Conservation (phyloP, 768 basidiomycete species). For the Tephrocybe sp. region DNA sequence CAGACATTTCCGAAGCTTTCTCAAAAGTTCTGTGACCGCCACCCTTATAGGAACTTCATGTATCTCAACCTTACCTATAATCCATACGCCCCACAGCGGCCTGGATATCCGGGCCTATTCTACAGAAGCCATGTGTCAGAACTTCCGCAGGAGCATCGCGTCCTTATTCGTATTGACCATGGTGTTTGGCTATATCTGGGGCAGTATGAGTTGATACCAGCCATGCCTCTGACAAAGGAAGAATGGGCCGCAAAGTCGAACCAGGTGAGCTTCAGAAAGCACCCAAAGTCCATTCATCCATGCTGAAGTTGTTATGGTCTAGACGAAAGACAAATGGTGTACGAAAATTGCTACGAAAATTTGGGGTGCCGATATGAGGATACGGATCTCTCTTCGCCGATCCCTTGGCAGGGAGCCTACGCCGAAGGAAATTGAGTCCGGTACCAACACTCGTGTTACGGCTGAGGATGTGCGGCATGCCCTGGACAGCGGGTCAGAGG, state of each 20-base stretch:
- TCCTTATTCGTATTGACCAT: slow-evolving; percentile 30
- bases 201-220: slow-evolving; percentile 28
- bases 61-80: slow-evolving; percentile 24
- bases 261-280: slow-evolving; percentile 9
- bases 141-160: slow-evolving; percentile 25
- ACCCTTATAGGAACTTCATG: slow-evolving; percentile 29
- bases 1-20: slow-evolving; percentile 8
- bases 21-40: slow-evolving; percentile 14
- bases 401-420: slow-evolving; percentile 25
- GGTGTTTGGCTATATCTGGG: slow-evolving; percentile 34
- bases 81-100: slow-evolving; percentile 26
- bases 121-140: slow-evolving; percentile 10
- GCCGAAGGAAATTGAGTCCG: slow-evolving; percentile 16
- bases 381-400: slow-evolving; percentile 27
- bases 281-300: neutral
- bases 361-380: slow-evolving; percentile 25
- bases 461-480: slow-evolving; percentile 25
- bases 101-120: slow-evolving; percentile 29
- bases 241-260: slow-evolving; percentile 20
- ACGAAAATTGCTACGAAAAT: slow-evolving; percentile 19
- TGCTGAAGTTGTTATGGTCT: neutral
- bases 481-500: slow-evolving; percentile 30
- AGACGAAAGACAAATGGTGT: slow-evolving; percentile 21
- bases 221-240: slow-evolving; percentile 36
- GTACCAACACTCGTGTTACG: slow-evolving; percentile 10